Percentiles rank a stretch among this genome's conserved stretches.
Evolutionary conservation across 805 yeast genomes (phyloP).

Genomic region (Nakazawaea ambrosiae): DNA sequence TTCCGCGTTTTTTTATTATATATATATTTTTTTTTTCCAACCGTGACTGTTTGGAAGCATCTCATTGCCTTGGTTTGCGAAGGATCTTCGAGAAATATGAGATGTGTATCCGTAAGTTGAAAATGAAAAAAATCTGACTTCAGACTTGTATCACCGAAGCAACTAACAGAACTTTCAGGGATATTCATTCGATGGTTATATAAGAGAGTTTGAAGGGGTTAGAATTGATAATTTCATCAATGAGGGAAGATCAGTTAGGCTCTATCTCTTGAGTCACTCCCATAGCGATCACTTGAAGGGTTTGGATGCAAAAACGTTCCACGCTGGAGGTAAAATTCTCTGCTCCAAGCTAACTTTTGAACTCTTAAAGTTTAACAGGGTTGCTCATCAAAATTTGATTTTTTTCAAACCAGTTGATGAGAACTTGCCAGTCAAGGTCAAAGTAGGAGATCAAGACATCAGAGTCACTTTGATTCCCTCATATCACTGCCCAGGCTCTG

Average conservation of each 20-base stretch:
- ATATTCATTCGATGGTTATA: conserved; percentile 30
- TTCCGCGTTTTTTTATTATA: not conserved
- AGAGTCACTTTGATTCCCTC: conserved; percentile 38
- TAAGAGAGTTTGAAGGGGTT: conserved; percentile 42
- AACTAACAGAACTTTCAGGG: too few relatives aligned
- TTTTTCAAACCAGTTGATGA: not conserved
- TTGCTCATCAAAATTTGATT: not conserved
- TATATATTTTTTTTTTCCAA: too few relatives aligned
- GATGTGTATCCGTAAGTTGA: not conserved
- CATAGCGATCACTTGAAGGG: conserved; percentile 52
- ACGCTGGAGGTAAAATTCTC: conserved; percentile 32
- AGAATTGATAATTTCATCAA: conserved; percentile 27
- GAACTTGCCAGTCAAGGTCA: conserved; percentile 9
- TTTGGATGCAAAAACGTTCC: conserved; percentile 22
- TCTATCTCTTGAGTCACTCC: conserved; percentile 40
- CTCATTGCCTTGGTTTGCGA: too few relatives aligned
- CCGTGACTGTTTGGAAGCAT: too few relatives aligned
- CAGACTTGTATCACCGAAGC: too few relatives aligned
- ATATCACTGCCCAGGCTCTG: conserved; percentile 56
- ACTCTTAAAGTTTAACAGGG: conserved; percentile 3
- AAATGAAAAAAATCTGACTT: too few relatives aligned
- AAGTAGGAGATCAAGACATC: conserved; percentile 16
- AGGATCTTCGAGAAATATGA: too few relatives aligned
- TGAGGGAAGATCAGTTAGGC: conserved; percentile 12
- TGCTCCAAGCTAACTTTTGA: conserved; percentile 36